Evolutionary conservation across 2,329 filamentous ascomycete species (phyloP), one percentile per base, ranked within the genome.

Genomic region (Colletotrichum cuscutae): DNA sequence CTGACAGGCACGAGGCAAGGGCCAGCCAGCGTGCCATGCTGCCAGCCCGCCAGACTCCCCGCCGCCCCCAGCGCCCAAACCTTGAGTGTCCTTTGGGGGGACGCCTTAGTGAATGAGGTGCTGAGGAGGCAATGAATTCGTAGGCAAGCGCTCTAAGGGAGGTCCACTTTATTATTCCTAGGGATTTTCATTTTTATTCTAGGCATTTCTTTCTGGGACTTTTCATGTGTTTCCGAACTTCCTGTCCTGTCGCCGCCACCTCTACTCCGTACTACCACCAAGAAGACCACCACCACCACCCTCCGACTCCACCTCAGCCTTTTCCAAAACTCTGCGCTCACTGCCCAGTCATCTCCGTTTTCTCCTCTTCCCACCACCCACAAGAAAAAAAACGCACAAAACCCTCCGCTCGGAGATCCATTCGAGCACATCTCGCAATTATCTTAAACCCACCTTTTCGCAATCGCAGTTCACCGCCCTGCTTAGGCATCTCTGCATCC

Each of bases 341-440:
- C 30, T 26, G 49, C 49, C 49, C 49, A 56, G 30, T 65, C 62
- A 37, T 22, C 49, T 56, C 30, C 30, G n/a, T 37, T 28, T 24
- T 42, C 46, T 56, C 32, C 62, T 65, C 62, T 56, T 65, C 30
- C 49, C 49, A 65, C 62, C 30, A 65, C 62, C 30, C 62, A 65
- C 62, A 65, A 54, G 49, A 35, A 64, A 35, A 35, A 62, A 53
- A 54, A 65, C 62, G 62, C 62, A 56, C 52, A 65, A 63, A 65
- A 37, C 30, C 52, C 62, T 65, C 62, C 62, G 62, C 62, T 56
- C 62, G 62, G 62, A 65, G 62, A 65, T 65, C 52, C 62, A 56
- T 56, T 65, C 62, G 30, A 65, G 52, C 62, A 65, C 60, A 65
- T 65, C 28, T 65, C 62, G 32, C 62, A 65, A 56, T 65, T 37